Evolutionary conservation across 1,284 basidiomycete genomes (phyloP).

Genomic region (Pisolithus thermaeus): DNA sequence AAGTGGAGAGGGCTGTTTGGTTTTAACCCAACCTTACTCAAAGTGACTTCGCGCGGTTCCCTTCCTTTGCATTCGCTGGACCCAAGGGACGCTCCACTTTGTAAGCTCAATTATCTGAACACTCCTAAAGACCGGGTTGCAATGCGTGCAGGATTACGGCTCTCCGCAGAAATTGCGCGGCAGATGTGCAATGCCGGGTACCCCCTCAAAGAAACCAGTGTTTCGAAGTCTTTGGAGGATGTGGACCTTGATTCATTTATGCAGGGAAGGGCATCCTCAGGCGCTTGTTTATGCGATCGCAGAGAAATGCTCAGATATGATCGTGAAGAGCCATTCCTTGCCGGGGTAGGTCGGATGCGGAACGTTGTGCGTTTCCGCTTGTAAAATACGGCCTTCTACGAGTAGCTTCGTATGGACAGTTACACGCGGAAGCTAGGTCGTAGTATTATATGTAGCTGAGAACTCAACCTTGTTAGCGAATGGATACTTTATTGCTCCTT

Average conservation of each 20-base stretch:
- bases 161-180: constrained; percentile 27
- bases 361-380: too few relatives aligned
- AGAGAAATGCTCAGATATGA: constrained; percentile 25
- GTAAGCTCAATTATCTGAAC: constrained; percentile 32
- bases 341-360: too few relatives aligned
- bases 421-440: too few relatives aligned
- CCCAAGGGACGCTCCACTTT: constrained; percentile 28
- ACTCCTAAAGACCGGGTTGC: constrained; percentile 13
- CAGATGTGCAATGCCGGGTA: constrained; percentile 19
- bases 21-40: neutral
- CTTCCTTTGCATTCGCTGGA: constrained; percentile 22
- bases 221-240: constrained; percentile 5
- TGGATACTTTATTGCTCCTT: too few relatives aligned
- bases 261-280: constrained; percentile 14
- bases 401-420: neutral
- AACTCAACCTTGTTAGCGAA: too few relatives aligned
- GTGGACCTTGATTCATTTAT: constrained; percentile 10
- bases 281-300: constrained; percentile 21
- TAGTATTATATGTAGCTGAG: too few relatives aligned
- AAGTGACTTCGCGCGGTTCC: constrained; percentile 4
- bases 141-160: constrained; percentile 32
- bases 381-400: too few relatives aligned
- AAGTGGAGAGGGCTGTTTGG: constrained; percentile 7
- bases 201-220: constrained; percentile 7
- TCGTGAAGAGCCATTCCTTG: neutral